phyloP scores from a whole-genome alignment of 1,284 basidiomycete genomes.

The Gymnopus androsaceus region DNA sequence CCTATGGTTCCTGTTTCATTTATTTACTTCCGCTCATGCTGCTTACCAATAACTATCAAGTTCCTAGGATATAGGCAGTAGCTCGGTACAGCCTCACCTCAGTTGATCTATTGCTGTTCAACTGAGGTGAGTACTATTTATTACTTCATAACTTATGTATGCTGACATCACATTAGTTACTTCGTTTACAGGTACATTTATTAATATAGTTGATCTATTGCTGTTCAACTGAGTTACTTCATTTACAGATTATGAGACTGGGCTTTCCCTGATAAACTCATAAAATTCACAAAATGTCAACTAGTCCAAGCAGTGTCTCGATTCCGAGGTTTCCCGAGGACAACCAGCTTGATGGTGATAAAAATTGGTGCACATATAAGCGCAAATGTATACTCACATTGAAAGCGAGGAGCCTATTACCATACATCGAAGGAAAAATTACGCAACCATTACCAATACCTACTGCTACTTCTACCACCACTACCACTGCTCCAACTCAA shows the following conservation, averaged over 20 bases:
- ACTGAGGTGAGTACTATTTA: no score
- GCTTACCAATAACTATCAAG: no score
- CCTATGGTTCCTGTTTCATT: no score
- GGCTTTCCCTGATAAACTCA: background rate
- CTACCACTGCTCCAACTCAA: background rate
- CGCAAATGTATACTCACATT: background rate
- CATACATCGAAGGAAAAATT: background rate
- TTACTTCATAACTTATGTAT: no score
- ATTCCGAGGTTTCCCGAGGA: background rate
- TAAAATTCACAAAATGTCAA: background rate
- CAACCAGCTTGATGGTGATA: background rate
- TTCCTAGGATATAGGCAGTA: no score
- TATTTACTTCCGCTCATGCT: no score
- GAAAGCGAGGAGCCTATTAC: background rate
- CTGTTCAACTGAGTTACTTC: background rate
- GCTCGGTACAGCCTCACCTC: no score
- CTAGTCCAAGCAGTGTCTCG: background rate
- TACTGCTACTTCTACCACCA: no score
- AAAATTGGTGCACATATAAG: background rate
- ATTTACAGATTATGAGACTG: conserved; percentile 6
- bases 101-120: no score
- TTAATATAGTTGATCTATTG: background rate
- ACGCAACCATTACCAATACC: background rate
- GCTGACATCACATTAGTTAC: no score
- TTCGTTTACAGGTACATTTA: background rate